Conservation (phyloP, 73 alveolate genomes). For the Paramecium pentaurelia region DNA sequence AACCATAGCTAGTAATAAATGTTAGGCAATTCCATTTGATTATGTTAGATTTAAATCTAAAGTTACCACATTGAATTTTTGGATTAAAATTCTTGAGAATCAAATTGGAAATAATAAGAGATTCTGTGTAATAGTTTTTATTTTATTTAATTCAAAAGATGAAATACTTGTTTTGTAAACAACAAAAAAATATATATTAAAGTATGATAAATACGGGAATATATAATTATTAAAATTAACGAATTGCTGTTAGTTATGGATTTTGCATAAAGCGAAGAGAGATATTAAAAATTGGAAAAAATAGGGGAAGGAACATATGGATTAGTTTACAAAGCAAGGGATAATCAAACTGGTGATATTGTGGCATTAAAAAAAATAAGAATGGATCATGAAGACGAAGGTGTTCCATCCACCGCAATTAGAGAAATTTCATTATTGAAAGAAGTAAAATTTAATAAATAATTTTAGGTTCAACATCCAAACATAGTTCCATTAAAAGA, state of each 20-base stretch:
- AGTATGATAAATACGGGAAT: neutral
- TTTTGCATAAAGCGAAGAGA: slow-evolving; percentile 60
- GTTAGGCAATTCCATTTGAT: no score
- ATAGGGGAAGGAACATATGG: slow-evolving; percentile 98
- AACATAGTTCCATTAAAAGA: slow-evolving; percentile 86
- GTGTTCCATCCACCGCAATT: slow-evolving; percentile 94
- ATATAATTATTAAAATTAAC: neutral
- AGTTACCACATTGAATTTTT: no score
- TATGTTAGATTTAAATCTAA: no score
- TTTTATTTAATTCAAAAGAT: neutral
- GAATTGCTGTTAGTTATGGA: slow-evolving; percentile 21
- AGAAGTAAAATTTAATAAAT: slow-evolving; percentile 37
- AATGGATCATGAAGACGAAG: slow-evolving; percentile 96
- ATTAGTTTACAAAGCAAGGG: slow-evolving; percentile 89
- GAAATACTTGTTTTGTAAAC: neutral
- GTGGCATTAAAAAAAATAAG: slow-evolving; percentile 96
- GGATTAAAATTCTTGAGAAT: neutral
- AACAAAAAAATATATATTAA: neutral
- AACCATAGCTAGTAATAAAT: no score
- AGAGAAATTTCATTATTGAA: slow-evolving; percentile 90
- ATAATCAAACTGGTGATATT: slow-evolving; percentile 78
- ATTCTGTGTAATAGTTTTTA: neutral
- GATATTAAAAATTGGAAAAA: slow-evolving; percentile 87
- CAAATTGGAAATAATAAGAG: no score
- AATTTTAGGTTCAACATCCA: slow-evolving; percentile 71